Conservation (phyloP, 2,329 filamentous ascomycete species). For the Colletotrichum scovillei region DNA sequence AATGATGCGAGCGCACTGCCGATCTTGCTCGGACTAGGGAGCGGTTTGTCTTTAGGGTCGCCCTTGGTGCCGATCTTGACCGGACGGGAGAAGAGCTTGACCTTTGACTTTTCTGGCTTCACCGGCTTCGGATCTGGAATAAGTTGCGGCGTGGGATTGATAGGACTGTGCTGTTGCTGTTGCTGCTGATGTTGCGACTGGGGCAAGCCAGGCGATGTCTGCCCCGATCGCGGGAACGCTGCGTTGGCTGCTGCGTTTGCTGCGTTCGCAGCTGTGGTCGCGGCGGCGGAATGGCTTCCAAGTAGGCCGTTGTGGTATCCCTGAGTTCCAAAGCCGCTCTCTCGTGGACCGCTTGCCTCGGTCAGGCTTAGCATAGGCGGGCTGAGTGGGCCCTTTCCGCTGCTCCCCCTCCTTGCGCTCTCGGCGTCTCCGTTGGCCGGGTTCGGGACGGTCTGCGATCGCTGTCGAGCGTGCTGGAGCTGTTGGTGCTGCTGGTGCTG, state of each 20-base stretch:
- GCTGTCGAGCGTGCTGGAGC: constrained; percentile 72
- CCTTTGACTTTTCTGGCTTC: constrained; percentile 77
- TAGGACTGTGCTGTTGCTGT: constrained; percentile 47
- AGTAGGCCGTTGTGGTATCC: constrained; percentile 71
- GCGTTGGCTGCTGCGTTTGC: constrained; percentile 79
- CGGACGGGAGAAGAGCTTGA: constrained; percentile 84
- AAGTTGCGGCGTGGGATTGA: constrained; percentile 49
- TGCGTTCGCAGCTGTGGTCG: constrained; percentile 74
- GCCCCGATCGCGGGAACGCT: constrained; percentile 75
- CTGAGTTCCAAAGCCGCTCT: constrained; percentile 62
- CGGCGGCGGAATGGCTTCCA: constrained; percentile 71
- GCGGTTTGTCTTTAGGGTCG: constrained; percentile 72
- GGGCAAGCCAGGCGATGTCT: constrained; percentile 58
- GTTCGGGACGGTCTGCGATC: constrained; percentile 79
- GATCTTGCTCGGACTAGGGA: constrained; percentile 80
- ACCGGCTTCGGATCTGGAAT: constrained; percentile 65
- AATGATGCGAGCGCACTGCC: constrained; percentile 74
- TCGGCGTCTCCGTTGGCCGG: constrained; percentile 42
- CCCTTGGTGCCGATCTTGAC: constrained; percentile 80
- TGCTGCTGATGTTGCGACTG: constrained; percentile 44
- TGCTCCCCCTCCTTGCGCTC: constrained; percentile 53
- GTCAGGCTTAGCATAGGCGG: constrained; percentile 74
- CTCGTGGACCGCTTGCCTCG: constrained; percentile 71
- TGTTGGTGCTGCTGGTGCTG: constrained; percentile 36
- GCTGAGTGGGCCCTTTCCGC: constrained; percentile 63